These are phyloP conservation scores for Apiospora hydei DNA, from an alignment of 2,329 filamentous ascomycete genomes.

Conservation along the genomic window DNA sequence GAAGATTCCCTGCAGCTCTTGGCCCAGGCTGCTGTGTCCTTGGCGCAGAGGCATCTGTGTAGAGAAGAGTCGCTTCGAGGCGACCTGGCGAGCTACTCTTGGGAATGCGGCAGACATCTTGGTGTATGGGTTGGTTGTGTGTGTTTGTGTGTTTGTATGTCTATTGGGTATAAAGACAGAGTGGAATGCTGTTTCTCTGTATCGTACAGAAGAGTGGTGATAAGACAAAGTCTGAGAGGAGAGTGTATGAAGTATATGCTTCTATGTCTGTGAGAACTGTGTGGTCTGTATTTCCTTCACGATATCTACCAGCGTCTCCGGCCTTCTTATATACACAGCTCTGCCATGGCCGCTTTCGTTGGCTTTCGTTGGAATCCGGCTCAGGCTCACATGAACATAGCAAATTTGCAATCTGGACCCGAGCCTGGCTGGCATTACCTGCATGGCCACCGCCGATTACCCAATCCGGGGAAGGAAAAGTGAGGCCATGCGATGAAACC, in stretches of 20 bases:
- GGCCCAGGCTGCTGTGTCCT: not conserved
- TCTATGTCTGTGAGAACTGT: constrained; percentile 14
- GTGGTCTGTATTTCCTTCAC: constrained; percentile 8
- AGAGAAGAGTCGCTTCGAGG: constrained; percentile 18
- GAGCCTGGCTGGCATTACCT: not conserved
- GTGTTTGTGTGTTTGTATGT: not conserved
- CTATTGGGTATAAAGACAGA: not conserved
- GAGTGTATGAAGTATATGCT: constrained; percentile 15
- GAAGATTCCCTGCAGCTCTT: constrained; percentile 19
- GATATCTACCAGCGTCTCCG: not conserved
- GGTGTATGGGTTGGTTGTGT: not conserved
- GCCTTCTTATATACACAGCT: not conserved
- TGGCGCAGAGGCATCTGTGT: constrained; percentile 14
- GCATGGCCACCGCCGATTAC: not conserved
- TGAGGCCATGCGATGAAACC: constrained; percentile 21
- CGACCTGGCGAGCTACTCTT: constrained; percentile 16
- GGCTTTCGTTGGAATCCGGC: not conserved
- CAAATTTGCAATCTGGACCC: not conserved
- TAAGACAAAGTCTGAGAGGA: constrained; percentile 10
- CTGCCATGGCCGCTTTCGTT: not conserved
- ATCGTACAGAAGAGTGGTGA: constrained; percentile 19
- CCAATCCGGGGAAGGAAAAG: constrained; percentile 9
- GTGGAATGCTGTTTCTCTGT: not conserved
- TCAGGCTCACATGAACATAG: not conserved
- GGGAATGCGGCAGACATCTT: constrained; percentile 22